Percentiles rank a stretch among this genome's conserved stretches.
Conservation (phyloP, 2,329 filamentous ascomycete species). For the Tricladium varicosporioides region DNA sequence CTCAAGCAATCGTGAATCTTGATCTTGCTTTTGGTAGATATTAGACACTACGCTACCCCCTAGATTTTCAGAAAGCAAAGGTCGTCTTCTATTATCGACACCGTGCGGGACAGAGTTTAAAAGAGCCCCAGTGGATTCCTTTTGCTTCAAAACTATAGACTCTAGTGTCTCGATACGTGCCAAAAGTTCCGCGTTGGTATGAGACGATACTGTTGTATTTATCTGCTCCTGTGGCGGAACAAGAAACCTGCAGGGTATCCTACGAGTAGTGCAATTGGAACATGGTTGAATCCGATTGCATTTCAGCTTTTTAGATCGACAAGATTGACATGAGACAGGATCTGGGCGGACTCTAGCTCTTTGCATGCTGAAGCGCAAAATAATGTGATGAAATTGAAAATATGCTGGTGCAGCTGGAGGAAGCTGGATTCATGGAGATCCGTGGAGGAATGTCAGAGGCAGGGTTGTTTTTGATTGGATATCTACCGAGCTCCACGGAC, state of each 20-base stretch:
- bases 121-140: not conserved
- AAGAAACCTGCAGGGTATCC: conserved; percentile 19
- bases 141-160: conserved; percentile 16
- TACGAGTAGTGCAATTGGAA: conserved; percentile 20
- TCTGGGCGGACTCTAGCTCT: conserved; percentile 21
- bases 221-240: conserved; percentile 9
- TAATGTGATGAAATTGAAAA: not conserved
- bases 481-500: too few species aligned
- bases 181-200: conserved; percentile 14
- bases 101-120: not conserved
- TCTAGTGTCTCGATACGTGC: conserved; percentile 23
- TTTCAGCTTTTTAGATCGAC: conserved; percentile 23
- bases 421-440: conserved; percentile 15
- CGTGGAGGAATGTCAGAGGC: not conserved
- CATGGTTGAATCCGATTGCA: conserved; percentile 21
- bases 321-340: conserved; percentile 22
- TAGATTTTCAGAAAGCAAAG: not conserved
- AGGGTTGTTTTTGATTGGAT: too few species aligned
- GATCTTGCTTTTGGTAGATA: conserved; percentile 8
- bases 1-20: conserved; percentile 15
- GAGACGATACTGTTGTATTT: conserved; percentile 1
- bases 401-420: not conserved
- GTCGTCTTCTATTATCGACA: not conserved
- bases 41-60: conserved; percentile 6
- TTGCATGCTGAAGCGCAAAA: conserved; percentile 13